phyloP scores from a whole-genome alignment of 208 protist species.

The Phytomonas francai region DNA sequence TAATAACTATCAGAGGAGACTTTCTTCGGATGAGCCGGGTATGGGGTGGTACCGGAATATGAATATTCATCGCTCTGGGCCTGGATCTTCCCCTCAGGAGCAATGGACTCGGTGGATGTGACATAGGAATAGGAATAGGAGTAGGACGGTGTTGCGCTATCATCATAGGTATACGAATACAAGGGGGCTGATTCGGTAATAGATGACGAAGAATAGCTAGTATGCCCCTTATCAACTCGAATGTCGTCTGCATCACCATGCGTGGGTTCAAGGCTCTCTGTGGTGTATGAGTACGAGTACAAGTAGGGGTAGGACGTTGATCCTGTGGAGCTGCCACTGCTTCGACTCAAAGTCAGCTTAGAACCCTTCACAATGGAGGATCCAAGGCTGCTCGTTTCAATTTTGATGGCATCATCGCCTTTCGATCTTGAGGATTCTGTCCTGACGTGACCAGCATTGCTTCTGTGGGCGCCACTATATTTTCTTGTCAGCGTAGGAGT shows the following conservation, averaged over 20 bases:
- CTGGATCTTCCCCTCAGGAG: background rate
- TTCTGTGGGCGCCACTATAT: background rate
- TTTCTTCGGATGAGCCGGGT: background rate
- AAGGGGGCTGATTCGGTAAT: background rate
- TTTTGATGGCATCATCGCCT: background rate
- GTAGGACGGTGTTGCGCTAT: slow-evolving; percentile 13
- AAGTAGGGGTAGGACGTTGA: slow-evolving; percentile 14
- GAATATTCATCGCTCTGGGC: background rate
- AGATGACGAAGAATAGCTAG: background rate
- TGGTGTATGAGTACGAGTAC: slow-evolving; percentile 14
- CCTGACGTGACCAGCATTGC: background rate
- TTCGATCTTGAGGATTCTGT: background rate
- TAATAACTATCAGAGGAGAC: background rate
- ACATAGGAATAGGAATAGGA: slow-evolving; percentile 13
- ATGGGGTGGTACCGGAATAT: background rate
- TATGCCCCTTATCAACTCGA: background rate
- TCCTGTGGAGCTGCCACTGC: slow-evolving; percentile 10
- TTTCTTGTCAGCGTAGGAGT: background rate
- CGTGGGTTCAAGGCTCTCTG: background rate
- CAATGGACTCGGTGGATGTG: background rate
- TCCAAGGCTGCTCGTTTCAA: background rate
- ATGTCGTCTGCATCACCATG: background rate
- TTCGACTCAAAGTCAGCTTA: background rate
- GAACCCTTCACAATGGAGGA: background rate
- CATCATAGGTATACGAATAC: background rate